phyloP scores from a whole-genome alignment of 1,139 yeast genomes.

The Magnusiomyces suaveolens region DNA sequence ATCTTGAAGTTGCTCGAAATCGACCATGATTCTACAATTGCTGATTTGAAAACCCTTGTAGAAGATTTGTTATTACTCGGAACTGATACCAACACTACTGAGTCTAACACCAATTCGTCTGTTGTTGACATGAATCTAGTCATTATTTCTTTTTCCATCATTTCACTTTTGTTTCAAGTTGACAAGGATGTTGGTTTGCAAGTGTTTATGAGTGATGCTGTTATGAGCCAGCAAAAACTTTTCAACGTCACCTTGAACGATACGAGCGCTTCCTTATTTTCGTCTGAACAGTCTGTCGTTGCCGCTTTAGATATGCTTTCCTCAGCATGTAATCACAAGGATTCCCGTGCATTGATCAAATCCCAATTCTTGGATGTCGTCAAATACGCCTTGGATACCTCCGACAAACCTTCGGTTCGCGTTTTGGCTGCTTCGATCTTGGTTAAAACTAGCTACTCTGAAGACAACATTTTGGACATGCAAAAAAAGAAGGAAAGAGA shows the following conservation, averaged over 20 bases:
- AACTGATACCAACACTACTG: not conserved
- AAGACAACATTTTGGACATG: conserved; percentile 6
- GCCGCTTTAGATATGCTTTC: conserved; percentile 30
- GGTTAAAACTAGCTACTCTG: conserved; percentile 25
- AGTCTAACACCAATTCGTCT: conserved; percentile 5
- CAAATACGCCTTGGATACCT: conserved; percentile 19
- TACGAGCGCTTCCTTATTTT: not conserved
- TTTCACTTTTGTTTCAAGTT: conserved; percentile 61
- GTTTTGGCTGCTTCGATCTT: conserved; percentile 31
- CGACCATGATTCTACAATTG: conserved; percentile 13
- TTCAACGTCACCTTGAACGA: conserved; percentile 6
- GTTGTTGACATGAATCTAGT: conserved; percentile 17
- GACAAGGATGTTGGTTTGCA: conserved; percentile 17
- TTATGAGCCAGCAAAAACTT: conserved; percentile 14
- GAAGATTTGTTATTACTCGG: conserved; percentile 13
- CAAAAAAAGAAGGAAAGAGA: conserved; percentile 5
- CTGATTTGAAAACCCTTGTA: conserved; percentile 14
- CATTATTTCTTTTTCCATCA: conserved; percentile 51
- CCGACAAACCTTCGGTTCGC: conserved; percentile 21
- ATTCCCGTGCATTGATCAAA: conserved; percentile 27
- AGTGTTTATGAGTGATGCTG: conserved; percentile 12
- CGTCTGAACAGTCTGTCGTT: conserved; percentile 21
- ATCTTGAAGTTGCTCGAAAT: conserved; percentile 19
- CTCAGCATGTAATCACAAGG: conserved; percentile 29
- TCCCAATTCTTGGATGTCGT: conserved; percentile 24